These are phyloP conservation scores for Epichloe glyceriae DNA, from an alignment of 2,329 filamentous ascomycete species.

Conservation along the genomic window DNA sequence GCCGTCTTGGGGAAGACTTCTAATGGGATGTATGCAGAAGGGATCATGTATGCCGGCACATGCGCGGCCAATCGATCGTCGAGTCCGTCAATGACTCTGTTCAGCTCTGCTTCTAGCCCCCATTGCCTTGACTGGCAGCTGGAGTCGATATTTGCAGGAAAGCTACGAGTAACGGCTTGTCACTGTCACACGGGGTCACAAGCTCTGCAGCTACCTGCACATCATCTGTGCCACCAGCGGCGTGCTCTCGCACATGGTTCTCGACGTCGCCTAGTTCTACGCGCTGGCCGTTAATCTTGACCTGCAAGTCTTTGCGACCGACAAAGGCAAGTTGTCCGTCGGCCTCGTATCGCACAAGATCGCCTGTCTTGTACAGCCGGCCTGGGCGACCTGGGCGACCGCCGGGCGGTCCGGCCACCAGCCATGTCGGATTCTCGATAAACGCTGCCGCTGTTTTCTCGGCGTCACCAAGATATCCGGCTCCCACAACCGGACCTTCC, in stretches of 20 bases:
- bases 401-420: constrained; percentile 1
- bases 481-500: constrained; percentile 32
- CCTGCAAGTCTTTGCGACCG: constrained; percentile 43
- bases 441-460: constrained; percentile 19
- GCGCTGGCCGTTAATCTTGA: constrained; percentile 46
- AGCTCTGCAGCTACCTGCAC: constrained; percentile 2
- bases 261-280: constrained; percentile 32
- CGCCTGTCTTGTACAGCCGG: constrained; percentile 10
- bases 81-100: background rate
- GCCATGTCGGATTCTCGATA: constrained; percentile 12
- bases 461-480: constrained; percentile 33
- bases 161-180: constrained; percentile 1
- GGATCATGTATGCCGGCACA: constrained; percentile 3
- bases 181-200: background rate
- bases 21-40: background rate
- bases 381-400: constrained; percentile 6
- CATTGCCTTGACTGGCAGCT: background rate
- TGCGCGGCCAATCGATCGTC: background rate
- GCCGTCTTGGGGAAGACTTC: background rate
- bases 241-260: constrained; percentile 4
- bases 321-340: constrained; percentile 12
- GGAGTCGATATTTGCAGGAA: constrained; percentile 1
- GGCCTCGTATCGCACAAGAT: constrained; percentile 10
- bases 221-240: background rate
- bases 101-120: background rate